Base-by-base conservation (phyloP, 257 asterid genomes). In the Solanum appendiculatum region DNA sequence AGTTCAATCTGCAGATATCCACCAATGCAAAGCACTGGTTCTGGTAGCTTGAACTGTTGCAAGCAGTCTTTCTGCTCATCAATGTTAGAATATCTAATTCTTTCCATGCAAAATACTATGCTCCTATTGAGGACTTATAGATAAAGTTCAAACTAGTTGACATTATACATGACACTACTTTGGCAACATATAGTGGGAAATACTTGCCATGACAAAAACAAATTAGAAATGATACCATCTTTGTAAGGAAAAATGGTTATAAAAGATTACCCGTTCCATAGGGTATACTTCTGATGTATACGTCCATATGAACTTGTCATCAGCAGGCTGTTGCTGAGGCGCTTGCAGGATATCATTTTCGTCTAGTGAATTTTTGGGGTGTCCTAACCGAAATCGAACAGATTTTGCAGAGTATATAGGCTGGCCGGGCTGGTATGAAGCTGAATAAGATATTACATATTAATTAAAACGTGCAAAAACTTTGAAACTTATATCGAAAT, bases 1-100 rank as follows among this genome's bases (percentile, higher is more conserved):
- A 96, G 88, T 91, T 95, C 98, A 78, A 96, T 90, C 93, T 90
- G 95, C 90, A 96, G 77, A 90, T 82, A 96, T 90, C 99, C 97
- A 42, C 95, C 96, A 10, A 94, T 54, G 86, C 98, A 96, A 84
- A 95, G 94, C 75, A 92, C 95, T 3, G 95, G 98, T 87, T 94
- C 93, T n/a, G 95, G 94, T 87, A 96, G 92, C 93, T 93, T 89
- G 92, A 94, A 96, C 37, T 91, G 87, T 93, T 95, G 98, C 98
- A 95, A 87, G 37, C 89, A 34, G 69, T 94, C 93, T 84, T 93
- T 96, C 99, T 97, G 94, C 86, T 87, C 88, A 77, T 74, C 74
- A 37, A 78, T 54, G 14, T 29, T 14, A 25, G 7, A 77, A 77
- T 25, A 42, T 14, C 42, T 25, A 77, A 2, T 7, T 77, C 15